Percentiles rank a stretch among this genome's conserved stretches.
phyloP scores from a whole-genome alignment of 352 stramenopile species.

The Phytophthora podocarpi region DNA sequence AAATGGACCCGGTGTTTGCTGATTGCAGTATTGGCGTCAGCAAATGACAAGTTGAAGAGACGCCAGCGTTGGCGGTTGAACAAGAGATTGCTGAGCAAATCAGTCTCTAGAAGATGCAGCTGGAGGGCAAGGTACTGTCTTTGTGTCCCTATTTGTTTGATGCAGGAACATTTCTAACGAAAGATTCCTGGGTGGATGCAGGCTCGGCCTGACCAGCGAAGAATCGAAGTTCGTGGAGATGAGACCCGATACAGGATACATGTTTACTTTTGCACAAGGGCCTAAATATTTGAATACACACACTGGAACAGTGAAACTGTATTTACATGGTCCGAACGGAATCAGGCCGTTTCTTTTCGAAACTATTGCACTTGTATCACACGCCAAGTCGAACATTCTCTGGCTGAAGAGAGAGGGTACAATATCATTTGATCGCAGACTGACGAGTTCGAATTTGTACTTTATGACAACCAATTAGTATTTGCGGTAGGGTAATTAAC shows the following conservation, averaged over 20 bases:
- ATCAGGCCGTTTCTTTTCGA: constrained; percentile 4
- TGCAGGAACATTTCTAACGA: not conserved
- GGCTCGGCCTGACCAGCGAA: constrained; percentile 11
- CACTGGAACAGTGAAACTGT: constrained; percentile 13
- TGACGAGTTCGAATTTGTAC: constrained; percentile 14
- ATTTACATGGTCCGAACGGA: constrained; percentile 1
- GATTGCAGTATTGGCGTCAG: not conserved
- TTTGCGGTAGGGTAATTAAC: not conserved
- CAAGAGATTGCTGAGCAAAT: not conserved
- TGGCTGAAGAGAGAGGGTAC: constrained; percentile 10
- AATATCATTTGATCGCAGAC: constrained; percentile 4
- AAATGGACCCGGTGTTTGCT: not conserved
- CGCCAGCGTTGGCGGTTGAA: not conserved
- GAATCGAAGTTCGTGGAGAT: not conserved
- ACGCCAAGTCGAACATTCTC: constrained; percentile 11
- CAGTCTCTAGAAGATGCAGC: too few species aligned
- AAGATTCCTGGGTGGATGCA: constrained; percentile 8
- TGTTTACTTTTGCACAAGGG: constrained; percentile 17
- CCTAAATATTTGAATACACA: constrained; percentile 15
- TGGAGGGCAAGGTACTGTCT: constrained; percentile 2
- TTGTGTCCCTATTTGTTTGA: not conserved
- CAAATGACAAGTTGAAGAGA: not conserved
- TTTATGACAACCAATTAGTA: not conserved
- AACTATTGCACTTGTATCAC: constrained; percentile 8
- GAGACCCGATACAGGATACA: constrained; percentile 1